These are phyloP conservation scores for Rhodomyrtus psidioides DNA, from an alignment of 441 rosid genomes.

Conservation along the genomic window DNA sequence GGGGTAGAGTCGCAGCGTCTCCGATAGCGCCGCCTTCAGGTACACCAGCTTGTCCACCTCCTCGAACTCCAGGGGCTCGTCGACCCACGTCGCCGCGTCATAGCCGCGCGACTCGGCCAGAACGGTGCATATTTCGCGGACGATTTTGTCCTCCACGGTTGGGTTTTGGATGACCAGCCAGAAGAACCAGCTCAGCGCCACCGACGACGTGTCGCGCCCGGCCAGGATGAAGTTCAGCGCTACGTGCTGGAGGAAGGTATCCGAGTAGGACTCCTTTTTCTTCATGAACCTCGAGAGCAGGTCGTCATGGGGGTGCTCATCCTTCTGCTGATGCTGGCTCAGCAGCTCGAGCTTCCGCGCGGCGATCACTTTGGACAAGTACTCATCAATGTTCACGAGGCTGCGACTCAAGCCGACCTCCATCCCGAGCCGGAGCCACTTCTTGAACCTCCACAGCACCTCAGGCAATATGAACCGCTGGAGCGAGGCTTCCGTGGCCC, in stretches of 20 bases:
- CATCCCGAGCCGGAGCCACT: slow-evolving; percentile 75
- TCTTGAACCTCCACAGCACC: slow-evolving; percentile 72
- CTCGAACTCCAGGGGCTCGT: slow-evolving; percentile 66
- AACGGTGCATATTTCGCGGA: slow-evolving; percentile 49
- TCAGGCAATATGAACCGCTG: slow-evolving; percentile 92
- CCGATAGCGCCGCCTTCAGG: slow-evolving; percentile 83
- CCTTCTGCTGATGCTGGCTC: slow-evolving; percentile 40
- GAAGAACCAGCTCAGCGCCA: slow-evolving; percentile 91
- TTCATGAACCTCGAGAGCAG: slow-evolving; percentile 81
- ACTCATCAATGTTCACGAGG: slow-evolving; percentile 52
- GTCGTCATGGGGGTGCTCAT: slow-evolving; percentile 58
- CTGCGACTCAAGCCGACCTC: slow-evolving; percentile 80
- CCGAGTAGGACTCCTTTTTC: slow-evolving; percentile 78
- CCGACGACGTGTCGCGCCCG: slow-evolving; percentile 96
- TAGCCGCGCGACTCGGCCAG: slow-evolving; percentile 63
- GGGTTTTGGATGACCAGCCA: slow-evolving; percentile 65
- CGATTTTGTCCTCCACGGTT: slow-evolving; percentile 55
- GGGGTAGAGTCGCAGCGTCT: slow-evolving; percentile 81
- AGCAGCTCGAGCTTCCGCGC: slow-evolving; percentile 65
- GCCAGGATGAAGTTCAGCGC: slow-evolving; percentile 95
- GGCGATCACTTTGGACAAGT: slow-evolving; percentile 56
- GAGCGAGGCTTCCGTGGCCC: slow-evolving; percentile 89
- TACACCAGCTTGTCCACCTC: slow-evolving; percentile 67
- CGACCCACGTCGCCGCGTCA: slow-evolving; percentile 48
- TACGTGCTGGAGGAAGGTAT: slow-evolving; percentile 71